phyloP scores from a whole-genome alignment of 208 protist genomes.

The Trypanosoma melophagium region DNA sequence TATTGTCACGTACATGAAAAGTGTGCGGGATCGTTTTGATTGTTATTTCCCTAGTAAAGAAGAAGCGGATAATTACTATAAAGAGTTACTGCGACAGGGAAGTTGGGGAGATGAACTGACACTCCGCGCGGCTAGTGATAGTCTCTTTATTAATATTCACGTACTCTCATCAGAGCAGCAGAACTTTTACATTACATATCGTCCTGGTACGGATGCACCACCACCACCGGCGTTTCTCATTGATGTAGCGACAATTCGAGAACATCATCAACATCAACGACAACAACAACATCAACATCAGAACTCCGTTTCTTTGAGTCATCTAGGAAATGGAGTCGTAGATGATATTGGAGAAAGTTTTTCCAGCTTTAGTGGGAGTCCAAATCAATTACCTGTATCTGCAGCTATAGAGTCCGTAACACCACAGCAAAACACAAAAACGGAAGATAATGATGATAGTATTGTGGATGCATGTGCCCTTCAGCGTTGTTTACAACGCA shows the following conservation, averaged over 20 bases:
- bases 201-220: constrained; percentile 51
- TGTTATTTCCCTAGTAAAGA: constrained; percentile 71
- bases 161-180: constrained; percentile 76
- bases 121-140: constrained; percentile 79
- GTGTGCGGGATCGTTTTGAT: constrained; percentile 70
- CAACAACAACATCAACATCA: background rate
- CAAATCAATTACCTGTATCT: background rate
- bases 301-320: too few species aligned
- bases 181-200: constrained; percentile 85
- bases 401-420: background rate
- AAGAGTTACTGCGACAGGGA: constrained; percentile 44
- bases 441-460: background rate
- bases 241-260: constrained; percentile 48
- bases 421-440: background rate
- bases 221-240: constrained; percentile 72
- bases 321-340: too few species aligned
- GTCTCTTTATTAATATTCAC: constrained; percentile 83
- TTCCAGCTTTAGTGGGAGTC: background rate
- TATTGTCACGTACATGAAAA: constrained; percentile 83
- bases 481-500: constrained; percentile 65
- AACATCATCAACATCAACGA: constrained; percentile 21
- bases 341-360: background rate
- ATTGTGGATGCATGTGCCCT: constrained; percentile 48
- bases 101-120: constrained; percentile 89
- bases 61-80: constrained; percentile 71